phyloP scores from a whole-genome alignment of 2,329 filamentous ascomycete genomes.

The Neofusicoccum kwambonambiense region DNA sequence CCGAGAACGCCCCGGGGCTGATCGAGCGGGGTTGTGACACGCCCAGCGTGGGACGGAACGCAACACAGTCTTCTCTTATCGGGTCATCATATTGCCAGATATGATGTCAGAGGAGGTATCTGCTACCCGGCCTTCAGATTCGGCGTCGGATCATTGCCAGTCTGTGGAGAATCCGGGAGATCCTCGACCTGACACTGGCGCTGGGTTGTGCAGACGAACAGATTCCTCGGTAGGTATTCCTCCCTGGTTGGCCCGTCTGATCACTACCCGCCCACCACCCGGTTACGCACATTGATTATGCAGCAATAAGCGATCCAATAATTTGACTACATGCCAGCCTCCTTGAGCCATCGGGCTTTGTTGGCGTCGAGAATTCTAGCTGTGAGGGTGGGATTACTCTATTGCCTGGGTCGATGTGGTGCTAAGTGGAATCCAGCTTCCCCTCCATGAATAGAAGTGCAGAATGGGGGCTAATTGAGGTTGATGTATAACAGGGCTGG shows the following conservation, averaged over 20 bases:
- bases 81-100: neutral
- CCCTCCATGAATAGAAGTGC: neutral
- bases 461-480: neutral
- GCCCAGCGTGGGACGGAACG: neutral
- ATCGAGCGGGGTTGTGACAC: slow-evolving; percentile 1
- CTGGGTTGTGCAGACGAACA: neutral
- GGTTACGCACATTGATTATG: neutral
- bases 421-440: neutral
- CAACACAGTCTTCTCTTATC: neutral
- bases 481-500: slow-evolving; percentile 9
- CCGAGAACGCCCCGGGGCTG: neutral
- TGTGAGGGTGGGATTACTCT: neutral
- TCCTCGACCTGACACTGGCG: neutral
- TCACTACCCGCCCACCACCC: neutral
- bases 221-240: too few relatives aligned
- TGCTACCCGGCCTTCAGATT: too few relatives aligned
- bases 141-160: too few relatives aligned
- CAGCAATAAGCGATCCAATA: neutral
- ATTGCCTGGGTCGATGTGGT: neutral
- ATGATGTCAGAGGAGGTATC: neutral
- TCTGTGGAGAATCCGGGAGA: too few relatives aligned
- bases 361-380: neutral
- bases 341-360: neutral
- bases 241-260: neutral
- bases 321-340: neutral